Percentiles rank a stretch among this genome's conserved stretches.
These are phyloP conservation scores for Globisporangium camurandrum DNA, from an alignment of 352 stramenopile species.

Conservation along the genomic window DNA sequence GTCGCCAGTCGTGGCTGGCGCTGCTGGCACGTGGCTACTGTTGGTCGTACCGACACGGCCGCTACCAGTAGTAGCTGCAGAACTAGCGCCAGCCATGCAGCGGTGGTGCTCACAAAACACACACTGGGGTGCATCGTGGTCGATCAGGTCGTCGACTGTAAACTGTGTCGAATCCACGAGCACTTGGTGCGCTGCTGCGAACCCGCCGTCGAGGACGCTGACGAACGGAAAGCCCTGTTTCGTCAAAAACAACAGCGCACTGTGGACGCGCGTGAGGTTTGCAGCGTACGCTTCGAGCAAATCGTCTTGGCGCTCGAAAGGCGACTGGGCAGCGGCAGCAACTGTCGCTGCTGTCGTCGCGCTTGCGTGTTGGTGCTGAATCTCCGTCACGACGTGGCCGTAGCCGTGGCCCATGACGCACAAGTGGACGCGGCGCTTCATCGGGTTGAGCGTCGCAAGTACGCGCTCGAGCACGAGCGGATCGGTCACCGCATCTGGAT, in stretches of 20 bases:
- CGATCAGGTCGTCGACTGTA: conserved; percentile 58
- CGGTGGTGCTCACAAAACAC: conserved; percentile 56
- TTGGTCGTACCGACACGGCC: not conserved
- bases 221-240: conserved; percentile 70
- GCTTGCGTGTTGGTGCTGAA: conserved; percentile 25
- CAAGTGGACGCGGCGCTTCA: conserved; percentile 64
- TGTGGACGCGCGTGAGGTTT: conserved; percentile 62
- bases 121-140: conserved; percentile 62
- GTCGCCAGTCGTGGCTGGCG: not conserved
- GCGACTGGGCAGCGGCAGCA: conserved; percentile 20
- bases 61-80: not conserved
- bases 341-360: conserved; percentile 9
- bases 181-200: conserved; percentile 43
- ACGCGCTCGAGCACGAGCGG: conserved; percentile 47
- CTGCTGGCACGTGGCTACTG: not conserved
- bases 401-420: conserved; percentile 79
- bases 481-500: conserved; percentile 56
- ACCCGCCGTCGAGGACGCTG: conserved; percentile 69
- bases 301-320: conserved; percentile 42
- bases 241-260: conserved; percentile 57
- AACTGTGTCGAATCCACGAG: conserved; percentile 45
- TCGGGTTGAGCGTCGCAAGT: conserved; percentile 48
- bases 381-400: conserved; percentile 48
- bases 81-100: conserved; percentile 7
- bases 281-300: conserved; percentile 62